phyloP scores from a whole-genome alignment of 2,329 filamentous ascomycete species.

The Balansia obtecta region DNA sequence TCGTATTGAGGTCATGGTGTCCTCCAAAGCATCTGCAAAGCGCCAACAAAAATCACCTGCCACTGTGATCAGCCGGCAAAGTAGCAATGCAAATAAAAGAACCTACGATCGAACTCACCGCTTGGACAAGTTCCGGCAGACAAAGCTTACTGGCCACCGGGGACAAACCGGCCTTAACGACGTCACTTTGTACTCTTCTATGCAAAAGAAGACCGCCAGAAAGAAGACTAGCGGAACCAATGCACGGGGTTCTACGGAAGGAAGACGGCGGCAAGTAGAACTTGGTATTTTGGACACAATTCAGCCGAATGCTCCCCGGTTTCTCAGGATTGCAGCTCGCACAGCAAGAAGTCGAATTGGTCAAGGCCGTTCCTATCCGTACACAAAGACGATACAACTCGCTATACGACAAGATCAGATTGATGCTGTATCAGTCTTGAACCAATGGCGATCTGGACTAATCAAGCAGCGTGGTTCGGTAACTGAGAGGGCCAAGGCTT shows the following conservation, averaged over 20 bases:
- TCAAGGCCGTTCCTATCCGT: slow-evolving; percentile 42
- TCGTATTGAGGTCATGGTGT: slow-evolving; percentile 37
- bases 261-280: slow-evolving; percentile 23
- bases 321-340: slow-evolving; percentile 50
- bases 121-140: slow-evolving; percentile 14
- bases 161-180: neutral
- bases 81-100: slow-evolving; percentile 14
- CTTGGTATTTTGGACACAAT: slow-evolving; percentile 51
- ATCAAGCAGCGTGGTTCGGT: slow-evolving; percentile 31
- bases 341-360: slow-evolving; percentile 34
- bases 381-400: slow-evolving; percentile 45
- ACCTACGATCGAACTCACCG: slow-evolving; percentile 11
- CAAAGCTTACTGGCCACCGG: slow-evolving; percentile 20
- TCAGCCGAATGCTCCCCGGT: slow-evolving; percentile 38
- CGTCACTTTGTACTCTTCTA: neutral
- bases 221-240: neutral
- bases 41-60: slow-evolving; percentile 21
- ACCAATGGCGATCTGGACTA: slow-evolving; percentile 42
- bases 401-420: slow-evolving; percentile 47
- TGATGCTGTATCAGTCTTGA: slow-evolving; percentile 40
- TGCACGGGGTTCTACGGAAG: neutral
- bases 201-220: neutral
- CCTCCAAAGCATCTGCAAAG: slow-evolving; percentile 27
- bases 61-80: slow-evolving; percentile 10
- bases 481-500: slow-evolving; percentile 12